phyloP scores from a whole-genome alignment of 352 stramenopile species.

The Globisporangium echinulatum region DNA sequence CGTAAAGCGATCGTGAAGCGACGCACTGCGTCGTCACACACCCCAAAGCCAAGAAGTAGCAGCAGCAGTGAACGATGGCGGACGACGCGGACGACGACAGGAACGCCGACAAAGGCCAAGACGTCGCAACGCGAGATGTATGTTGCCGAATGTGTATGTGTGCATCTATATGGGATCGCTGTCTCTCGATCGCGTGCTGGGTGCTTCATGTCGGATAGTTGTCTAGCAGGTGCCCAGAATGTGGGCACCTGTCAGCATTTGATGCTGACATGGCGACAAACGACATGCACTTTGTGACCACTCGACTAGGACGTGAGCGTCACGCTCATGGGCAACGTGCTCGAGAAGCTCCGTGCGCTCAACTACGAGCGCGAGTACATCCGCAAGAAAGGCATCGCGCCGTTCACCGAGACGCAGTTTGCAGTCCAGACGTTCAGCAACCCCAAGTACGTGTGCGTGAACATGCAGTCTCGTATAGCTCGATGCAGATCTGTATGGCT shows the following conservation, averaged over 20 bases:
- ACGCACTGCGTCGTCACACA: no score
- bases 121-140: background rate
- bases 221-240: no score
- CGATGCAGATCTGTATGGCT: no score
- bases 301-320: slow-evolving; percentile 58
- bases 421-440: slow-evolving; percentile 41
- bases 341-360: slow-evolving; percentile 79
- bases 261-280: background rate
- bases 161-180: background rate
- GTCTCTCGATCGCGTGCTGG: background rate
- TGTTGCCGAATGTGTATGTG: background rate
- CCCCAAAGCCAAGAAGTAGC: background rate
- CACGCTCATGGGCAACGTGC: slow-evolving; percentile 75
- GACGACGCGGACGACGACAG: background rate
- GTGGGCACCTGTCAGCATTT: no score
- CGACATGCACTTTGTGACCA: background rate
- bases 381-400: slow-evolving; percentile 66
- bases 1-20: no score
- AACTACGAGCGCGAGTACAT: slow-evolving; percentile 72
- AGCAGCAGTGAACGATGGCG: background rate
- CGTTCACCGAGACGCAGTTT: slow-evolving; percentile 74
- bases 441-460: slow-evolving; percentile 24
- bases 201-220: no score
- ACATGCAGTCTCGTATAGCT: no score
- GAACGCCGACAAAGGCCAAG: background rate